Conservation (phyloP, 2,329 filamentous ascomycete species). For the Lizonia empirigonia region DNA sequence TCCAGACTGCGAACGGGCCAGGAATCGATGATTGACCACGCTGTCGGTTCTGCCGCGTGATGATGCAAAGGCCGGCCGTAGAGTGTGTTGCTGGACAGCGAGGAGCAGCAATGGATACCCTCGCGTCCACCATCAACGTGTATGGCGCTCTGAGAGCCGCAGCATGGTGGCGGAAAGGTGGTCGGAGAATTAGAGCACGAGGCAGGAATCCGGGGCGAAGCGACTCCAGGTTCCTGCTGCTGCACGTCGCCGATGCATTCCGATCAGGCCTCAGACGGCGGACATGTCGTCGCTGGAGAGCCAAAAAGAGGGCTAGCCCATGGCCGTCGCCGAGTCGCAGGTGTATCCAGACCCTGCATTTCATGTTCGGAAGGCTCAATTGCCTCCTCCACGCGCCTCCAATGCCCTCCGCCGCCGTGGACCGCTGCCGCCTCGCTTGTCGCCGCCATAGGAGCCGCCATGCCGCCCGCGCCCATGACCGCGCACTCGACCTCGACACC, state of each 20-base stretch:
- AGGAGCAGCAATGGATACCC: too few relatives aligned
- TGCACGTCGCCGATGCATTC: slow-evolving; percentile 11
- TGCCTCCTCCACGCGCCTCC: slow-evolving; percentile 2
- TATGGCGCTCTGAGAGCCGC: too few relatives aligned
- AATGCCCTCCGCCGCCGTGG: slow-evolving; percentile 13
- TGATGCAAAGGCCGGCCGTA: neutral
- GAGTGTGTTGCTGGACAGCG: too few relatives aligned
- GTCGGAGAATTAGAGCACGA: slow-evolving; percentile 5
- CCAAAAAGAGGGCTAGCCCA: slow-evolving; percentile 14
- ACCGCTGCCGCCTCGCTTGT: slow-evolving; percentile 13
- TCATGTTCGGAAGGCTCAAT: slow-evolving; percentile 10
- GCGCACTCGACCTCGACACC: neutral
- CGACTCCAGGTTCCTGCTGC: slow-evolving; percentile 7
- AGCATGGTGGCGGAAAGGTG: slow-evolving; percentile 7
- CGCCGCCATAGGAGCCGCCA: slow-evolving; percentile 17
- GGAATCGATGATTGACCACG: slow-evolving; percentile 3
- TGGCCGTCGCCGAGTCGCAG: slow-evolving; percentile 9
- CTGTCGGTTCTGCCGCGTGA: neutral
- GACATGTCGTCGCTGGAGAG: neutral
- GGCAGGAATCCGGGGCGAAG: slow-evolving; percentile 12
- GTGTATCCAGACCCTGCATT: slow-evolving; percentile 6
- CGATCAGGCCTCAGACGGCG: slow-evolving; percentile 9
- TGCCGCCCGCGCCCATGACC: slow-evolving; percentile 5
- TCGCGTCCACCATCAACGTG: too few relatives aligned
- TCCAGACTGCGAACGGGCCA: neutral